phyloP scores from a whole-genome alignment of 1,284 basidiomycete species.

The Rhodotorula glutinis region DNA sequence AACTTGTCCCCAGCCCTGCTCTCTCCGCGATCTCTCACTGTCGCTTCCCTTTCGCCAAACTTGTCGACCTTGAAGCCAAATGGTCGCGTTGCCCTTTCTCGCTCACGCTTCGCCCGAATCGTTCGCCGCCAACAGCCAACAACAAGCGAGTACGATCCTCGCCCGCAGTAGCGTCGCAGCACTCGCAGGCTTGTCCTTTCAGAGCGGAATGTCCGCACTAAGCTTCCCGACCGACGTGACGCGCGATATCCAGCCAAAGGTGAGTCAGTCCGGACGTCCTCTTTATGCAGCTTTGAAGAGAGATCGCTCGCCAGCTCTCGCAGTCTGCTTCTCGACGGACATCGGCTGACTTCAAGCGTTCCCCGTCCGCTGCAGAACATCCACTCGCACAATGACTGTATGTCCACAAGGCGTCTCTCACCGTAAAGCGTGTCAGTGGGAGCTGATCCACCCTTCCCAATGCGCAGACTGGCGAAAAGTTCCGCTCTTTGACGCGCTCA shows the following conservation, averaged over 20 bases:
- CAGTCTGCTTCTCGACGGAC: no score
- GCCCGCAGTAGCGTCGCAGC: constrained; percentile 1
- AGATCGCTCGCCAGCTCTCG: neutral
- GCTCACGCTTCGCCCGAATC: no score
- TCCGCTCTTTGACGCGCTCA: constrained; percentile 16
- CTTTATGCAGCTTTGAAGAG: neutral
- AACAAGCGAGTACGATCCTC: no score
- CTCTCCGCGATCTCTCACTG: no score
- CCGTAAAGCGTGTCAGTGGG: neutral
- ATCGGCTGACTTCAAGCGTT: neutral
- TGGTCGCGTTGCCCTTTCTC: neutral
- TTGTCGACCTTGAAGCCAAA: no score
- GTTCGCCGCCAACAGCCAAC: neutral
- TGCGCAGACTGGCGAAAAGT: constrained; percentile 17
- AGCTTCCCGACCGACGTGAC: constrained; percentile 20
- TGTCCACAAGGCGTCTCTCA: neutral
- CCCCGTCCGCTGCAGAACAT: constrained; percentile 3
- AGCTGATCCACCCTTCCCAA: neutral
- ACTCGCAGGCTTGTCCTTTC: constrained; percentile 4
- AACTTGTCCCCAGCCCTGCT: no score
- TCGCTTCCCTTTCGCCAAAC: no score
- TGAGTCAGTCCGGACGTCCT: neutral
- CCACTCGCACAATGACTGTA: constrained; percentile 34
- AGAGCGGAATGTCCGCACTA: constrained; percentile 1
- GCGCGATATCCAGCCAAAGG: constrained; percentile 14